Base-by-base conservation (phyloP, 2,329 filamentous ascomycete species). In the Calonectria montana region DNA sequence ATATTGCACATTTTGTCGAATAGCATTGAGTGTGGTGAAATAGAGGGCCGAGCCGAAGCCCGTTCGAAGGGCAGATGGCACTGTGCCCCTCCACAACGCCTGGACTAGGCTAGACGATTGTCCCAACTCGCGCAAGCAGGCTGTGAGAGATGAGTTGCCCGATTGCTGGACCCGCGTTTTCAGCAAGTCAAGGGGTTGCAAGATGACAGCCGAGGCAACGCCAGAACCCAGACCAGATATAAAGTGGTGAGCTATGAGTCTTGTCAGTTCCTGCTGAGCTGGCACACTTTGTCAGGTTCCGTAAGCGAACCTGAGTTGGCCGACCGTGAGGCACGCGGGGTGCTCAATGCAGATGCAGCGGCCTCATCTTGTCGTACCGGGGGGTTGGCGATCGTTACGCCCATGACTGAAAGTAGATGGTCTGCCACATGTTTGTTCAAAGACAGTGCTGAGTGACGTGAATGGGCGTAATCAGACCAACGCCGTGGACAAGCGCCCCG, bases 111-210 rank as follows among this genome's bases (percentile, higher is more conserved):
- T 86, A 4, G 93, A 92, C 12, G 91, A 86, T 1, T 90, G 90
- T 25, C 90, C 91, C 63, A 84, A 59, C 21, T 83, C 81, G 41
- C 74, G 77, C 57, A 82, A 72, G 29, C 74, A 79, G 21, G 75
- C 74, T 9, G 76, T 70, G 69, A 98, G 90, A 2, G 94, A 91
- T 75, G 90, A 89, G 50, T 90, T 88, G 61, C 91, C 91, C 39
- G 94, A 94, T 83, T 98, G 97, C 82, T 99, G 97, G 47, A 98
- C 92, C 57, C 97, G 93, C 35, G 97, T 99, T 85, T 99, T 99
- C 82, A 99, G 91, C 4, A 99, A 92, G 84, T 99, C 97, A 80
- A 97, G 94, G 29, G 97, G 97, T 84, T 99, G 97, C 18, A 99
- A 90, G 67, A 98, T 91, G 71, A 97, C 92, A 67, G 97, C 96